A percentile compares a stretch with the other conserved stretches of the same genome.
Conservation (phyloP, 2,329 filamentous ascomycete species). For the Fusarium nurragi region DNA sequence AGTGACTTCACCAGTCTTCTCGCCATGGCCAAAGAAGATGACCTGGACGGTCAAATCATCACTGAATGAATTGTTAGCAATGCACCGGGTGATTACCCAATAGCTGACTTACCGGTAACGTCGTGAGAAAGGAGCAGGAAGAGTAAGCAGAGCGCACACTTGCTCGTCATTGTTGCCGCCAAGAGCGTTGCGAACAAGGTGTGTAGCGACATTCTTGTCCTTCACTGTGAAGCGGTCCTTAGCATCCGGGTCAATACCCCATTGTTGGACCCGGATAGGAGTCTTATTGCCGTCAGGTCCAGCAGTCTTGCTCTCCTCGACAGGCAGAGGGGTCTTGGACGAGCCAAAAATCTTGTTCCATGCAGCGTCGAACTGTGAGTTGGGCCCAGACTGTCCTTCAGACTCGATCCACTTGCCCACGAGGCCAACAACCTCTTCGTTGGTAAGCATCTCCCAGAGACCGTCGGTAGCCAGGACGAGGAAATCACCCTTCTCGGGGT, state of each 20-base stretch:
- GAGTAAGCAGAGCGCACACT: constrained; percentile 88
- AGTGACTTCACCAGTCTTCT: constrained; percentile 79
- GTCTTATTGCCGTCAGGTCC: constrained; percentile 77
- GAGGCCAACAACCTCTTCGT: constrained; percentile 95
- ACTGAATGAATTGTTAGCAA: constrained; percentile 55
- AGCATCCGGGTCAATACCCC: constrained; percentile 79
- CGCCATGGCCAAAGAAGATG: constrained; percentile 92
- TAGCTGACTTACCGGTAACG: constrained; percentile 75
- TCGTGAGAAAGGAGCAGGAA: constrained; percentile 90
- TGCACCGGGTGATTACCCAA: neutral
- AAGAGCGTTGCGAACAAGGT: constrained; percentile 92
- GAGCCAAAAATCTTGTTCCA: constrained; percentile 74
- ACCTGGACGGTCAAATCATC: constrained; percentile 98
- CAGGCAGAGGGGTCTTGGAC: constrained; percentile 69
- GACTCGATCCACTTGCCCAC: constrained; percentile 97
- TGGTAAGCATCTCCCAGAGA: constrained; percentile 98
- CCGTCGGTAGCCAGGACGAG: constrained; percentile 96
- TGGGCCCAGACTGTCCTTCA: constrained; percentile 63
- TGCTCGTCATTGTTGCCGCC: constrained; percentile 94
- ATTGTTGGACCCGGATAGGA: constrained; percentile 89
- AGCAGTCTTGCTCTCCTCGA: constrained; percentile 69
- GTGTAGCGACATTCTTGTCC: constrained; percentile 96
- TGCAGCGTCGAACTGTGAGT: constrained; percentile 72
- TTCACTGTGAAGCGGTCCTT: constrained; percentile 89
- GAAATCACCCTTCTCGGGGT: constrained; percentile 91